These are phyloP conservation scores for Populus euphratica DNA, from an alignment of 345 rosid genomes.

Conservation along the genomic window DNA sequence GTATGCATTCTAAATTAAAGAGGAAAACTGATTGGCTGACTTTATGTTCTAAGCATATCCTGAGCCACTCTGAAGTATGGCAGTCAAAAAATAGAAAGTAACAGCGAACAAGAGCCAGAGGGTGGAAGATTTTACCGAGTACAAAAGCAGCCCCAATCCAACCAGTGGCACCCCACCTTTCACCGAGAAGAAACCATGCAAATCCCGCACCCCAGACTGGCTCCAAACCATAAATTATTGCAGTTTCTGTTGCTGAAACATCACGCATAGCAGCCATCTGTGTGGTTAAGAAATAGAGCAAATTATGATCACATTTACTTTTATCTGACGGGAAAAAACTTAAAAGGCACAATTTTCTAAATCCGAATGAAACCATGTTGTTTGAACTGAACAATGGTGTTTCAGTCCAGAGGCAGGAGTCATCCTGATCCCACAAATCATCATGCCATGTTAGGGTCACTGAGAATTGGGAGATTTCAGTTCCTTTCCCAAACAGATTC, in stretches of 20 bases:
- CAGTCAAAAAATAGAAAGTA: neutral
- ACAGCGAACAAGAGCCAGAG: neutral
- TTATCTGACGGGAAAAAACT: neutral
- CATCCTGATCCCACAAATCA: neutral
- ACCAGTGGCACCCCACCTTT: slow-evolving; percentile 58
- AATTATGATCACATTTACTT: neutral
- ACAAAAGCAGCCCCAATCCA: slow-evolving; percentile 67
- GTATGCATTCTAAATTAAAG: neutral
- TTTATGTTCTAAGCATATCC: neutral
- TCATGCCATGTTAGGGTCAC: neutral
- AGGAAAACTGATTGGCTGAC: neutral
- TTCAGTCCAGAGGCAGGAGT: neutral
- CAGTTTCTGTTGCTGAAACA: slow-evolving; percentile 57
- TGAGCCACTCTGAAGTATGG: neutral
- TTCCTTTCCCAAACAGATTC: neutral
- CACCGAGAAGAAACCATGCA: slow-evolving; percentile 70
- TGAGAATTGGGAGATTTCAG: neutral
- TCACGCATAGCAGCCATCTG: slow-evolving; percentile 61
- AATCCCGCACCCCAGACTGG: slow-evolving; percentile 69
- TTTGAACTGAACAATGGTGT: neutral
- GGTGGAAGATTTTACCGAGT: slow-evolving; percentile 34
- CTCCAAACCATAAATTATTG: slow-evolving; percentile 61
- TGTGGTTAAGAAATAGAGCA: neutral
- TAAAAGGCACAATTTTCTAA: neutral
- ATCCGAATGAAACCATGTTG: neutral